phyloP scores from a whole-genome alignment of 2,329 filamentous ascomycete genomes.

The Phaeosphaeriaceae sp. region DNA sequence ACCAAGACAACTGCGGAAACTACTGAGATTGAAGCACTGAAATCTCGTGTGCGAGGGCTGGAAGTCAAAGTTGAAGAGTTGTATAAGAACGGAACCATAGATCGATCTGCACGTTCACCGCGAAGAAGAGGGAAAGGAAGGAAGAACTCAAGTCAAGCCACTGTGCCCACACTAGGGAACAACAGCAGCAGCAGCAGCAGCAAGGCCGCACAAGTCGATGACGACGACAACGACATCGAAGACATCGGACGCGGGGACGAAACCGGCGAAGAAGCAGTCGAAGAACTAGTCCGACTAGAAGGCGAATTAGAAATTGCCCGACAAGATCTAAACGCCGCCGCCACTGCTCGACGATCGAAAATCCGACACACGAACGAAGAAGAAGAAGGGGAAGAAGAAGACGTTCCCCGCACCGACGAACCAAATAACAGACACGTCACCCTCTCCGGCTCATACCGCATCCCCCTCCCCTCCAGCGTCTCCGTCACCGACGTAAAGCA shows the following conservation, averaged over 20 bases:
- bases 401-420: constrained; percentile 29
- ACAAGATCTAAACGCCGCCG: constrained; percentile 30
- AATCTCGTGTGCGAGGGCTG: constrained; percentile 42
- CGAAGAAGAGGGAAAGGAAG: constrained; percentile 41
- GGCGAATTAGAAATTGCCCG: constrained; percentile 41
- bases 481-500: constrained; percentile 41
- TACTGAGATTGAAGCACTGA: constrained; percentile 43
- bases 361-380: constrained; percentile 18
- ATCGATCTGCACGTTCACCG: constrained; percentile 32
- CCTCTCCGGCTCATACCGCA: constrained; percentile 43
- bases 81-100: constrained; percentile 26
- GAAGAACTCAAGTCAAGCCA: constrained; percentile 30
- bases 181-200: not conserved
- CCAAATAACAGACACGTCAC: constrained; percentile 39
- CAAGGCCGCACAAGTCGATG: constrained; percentile 25
- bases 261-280: constrained; percentile 32
- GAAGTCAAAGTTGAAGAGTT: constrained; percentile 48
- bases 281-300: constrained; percentile 41
- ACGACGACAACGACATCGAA: constrained; percentile 14
- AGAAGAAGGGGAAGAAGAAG: constrained; percentile 34
- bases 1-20: constrained; percentile 9
- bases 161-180: constrained; percentile 26
- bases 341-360: constrained; percentile 10
- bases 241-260: not conserved
- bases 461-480: constrained; percentile 42